A percentile compares a stretch with the other conserved stretches of the same genome.
phyloP scores from a whole-genome alignment of 257 asterid species.

The Prunella vulgaris region DNA sequence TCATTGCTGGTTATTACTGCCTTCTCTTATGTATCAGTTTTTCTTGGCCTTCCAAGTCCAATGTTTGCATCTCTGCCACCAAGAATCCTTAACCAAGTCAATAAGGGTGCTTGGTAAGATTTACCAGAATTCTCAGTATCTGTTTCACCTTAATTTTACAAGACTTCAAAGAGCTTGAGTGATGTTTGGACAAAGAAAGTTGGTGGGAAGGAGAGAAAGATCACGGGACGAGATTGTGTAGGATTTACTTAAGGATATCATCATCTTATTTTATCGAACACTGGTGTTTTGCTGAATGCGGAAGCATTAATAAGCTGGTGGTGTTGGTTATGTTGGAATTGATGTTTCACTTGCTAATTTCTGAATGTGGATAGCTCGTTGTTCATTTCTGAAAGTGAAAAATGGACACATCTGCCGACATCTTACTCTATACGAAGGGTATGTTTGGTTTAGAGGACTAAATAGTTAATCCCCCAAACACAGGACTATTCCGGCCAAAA shows the following conservation, averaged over 20 bases:
- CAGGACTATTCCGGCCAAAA: too few species aligned
- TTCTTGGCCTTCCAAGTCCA: not conserved
- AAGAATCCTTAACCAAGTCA: not conserved
- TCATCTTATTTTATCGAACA: not conserved
- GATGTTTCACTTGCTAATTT: slow-evolving; percentile 2
- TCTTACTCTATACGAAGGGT: too few species aligned
- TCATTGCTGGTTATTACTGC: not conserved
- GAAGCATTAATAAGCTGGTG: slow-evolving; percentile 2
- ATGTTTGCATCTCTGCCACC: not conserved
- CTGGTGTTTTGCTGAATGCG: not conserved
- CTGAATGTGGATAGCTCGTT: too few species aligned
- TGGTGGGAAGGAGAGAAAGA: slow-evolving; percentile 11
- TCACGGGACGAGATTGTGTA: not conserved
- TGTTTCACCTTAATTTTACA: not conserved
- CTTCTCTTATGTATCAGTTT: slow-evolving; percentile 7
- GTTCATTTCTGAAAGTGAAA: not conserved
- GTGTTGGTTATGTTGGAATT: slow-evolving; percentile 5
- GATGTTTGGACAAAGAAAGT: slow-evolving; percentile 10
- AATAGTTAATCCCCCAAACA: too few species aligned
- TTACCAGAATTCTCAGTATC: not conserved
- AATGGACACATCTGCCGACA: slow-evolving; percentile 18
- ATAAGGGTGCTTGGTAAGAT: slow-evolving; percentile 4
- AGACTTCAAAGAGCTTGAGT: slow-evolving; percentile 15
- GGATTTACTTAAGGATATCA: slow-evolving; percentile 5
- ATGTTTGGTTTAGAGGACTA: too few species aligned